Evolutionary conservation across 768 basidiomycete genomes (phyloP).

Genomic region (Exsudoporus frostii): DNA sequence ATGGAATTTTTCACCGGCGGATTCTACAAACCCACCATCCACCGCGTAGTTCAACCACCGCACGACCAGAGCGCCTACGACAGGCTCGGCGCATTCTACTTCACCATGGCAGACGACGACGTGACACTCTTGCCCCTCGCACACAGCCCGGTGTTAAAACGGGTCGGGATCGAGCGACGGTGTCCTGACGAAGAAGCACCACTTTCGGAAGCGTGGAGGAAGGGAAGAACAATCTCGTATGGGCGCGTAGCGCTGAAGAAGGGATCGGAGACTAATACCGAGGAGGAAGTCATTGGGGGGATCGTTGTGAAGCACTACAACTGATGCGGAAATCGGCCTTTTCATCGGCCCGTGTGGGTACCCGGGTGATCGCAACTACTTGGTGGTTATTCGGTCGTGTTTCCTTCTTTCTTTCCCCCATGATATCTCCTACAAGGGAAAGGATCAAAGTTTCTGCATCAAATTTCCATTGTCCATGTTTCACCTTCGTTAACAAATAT

Average conservation of each 20-base stretch:
- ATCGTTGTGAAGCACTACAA: constrained; percentile 58
- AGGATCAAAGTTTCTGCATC: too few relatives aligned
- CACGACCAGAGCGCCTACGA: constrained; percentile 44
- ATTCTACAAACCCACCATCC: constrained; percentile 56
- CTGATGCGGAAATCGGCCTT: constrained; percentile 17
- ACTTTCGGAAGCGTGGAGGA: constrained; percentile 50
- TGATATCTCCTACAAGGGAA: too few relatives aligned
- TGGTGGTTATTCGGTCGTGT: too few relatives aligned
- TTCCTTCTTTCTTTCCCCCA: too few relatives aligned
- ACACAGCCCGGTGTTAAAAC: constrained; percentile 48
- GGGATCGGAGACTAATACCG: constrained; percentile 39
- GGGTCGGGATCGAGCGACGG: constrained; percentile 37
- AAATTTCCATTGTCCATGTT: too few relatives aligned
- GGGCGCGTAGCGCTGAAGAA: constrained; percentile 44
- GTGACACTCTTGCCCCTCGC: constrained; percentile 42
- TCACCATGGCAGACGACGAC: constrained; percentile 49
- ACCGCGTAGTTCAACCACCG: constrained; percentile 59
- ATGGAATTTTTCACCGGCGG: constrained; percentile 58
- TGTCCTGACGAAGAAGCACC: constrained; percentile 41
- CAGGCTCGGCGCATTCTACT: constrained; percentile 57
- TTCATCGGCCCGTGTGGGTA: too few relatives aligned
- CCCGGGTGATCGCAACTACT: too few relatives aligned
- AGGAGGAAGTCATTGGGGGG: constrained; percentile 54
- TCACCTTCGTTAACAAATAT: too few relatives aligned
- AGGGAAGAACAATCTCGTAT: constrained; percentile 47